Conservation (phyloP, 306 rosid genomes). For the Ormosia emarginata region DNA sequence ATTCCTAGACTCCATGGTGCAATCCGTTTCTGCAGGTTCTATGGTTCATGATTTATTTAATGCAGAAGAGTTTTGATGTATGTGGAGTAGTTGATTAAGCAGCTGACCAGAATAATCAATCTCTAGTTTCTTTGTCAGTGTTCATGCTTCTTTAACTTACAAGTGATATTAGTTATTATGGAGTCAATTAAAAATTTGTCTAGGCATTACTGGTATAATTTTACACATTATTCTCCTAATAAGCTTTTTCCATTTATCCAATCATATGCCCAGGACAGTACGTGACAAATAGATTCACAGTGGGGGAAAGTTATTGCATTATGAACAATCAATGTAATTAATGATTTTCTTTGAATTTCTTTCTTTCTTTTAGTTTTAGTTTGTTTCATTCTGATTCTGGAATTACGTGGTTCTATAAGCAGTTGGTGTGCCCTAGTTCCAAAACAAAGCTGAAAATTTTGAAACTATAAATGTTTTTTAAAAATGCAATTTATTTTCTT, state of each 20-base stretch:
- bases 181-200: neutral
- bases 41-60: too few relatives aligned
- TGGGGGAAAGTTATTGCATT: neutral
- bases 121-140: neutral
- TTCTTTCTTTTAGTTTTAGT: neutral
- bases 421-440: too few relatives aligned
- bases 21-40: neutral
- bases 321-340: neutral
- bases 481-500: too few relatives aligned
- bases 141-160: neutral
- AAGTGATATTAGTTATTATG: neutral
- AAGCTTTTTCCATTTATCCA: neutral
- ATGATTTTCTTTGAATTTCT: neutral
- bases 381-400: neutral
- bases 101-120: too few relatives aligned
- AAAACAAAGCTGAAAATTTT: too few relatives aligned
- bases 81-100: too few relatives aligned
- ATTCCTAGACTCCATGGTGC: neutral
- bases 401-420: too few relatives aligned
- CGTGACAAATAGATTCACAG: neutral
- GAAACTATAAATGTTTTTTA: too few relatives aligned
- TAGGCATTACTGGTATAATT: neutral
- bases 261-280: neutral
- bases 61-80: too few relatives aligned
- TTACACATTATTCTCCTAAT: neutral